Evolutionary conservation across 345 rosid genomes (phyloP).

Genomic region (Moringa oleifera): DNA sequence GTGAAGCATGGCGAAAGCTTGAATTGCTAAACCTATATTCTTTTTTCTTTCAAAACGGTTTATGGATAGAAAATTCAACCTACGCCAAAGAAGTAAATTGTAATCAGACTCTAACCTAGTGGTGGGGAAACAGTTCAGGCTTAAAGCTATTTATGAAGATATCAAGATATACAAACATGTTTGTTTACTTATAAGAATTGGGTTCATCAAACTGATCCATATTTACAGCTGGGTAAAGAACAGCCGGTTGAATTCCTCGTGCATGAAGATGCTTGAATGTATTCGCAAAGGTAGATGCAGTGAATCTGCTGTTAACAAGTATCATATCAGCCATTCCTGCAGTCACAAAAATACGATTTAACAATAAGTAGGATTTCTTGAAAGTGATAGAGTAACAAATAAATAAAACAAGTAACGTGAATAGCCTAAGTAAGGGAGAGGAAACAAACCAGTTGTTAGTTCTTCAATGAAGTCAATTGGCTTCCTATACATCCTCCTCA

Average conservation of each 20-base stretch:
- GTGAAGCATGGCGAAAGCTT: slow-evolving; percentile 72
- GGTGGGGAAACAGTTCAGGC: slow-evolving; percentile 1
- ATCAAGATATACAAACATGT: slow-evolving; percentile 26
- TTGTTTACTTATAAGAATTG: slow-evolving; percentile 44
- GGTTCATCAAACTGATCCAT: slow-evolving; percentile 70
- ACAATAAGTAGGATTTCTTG: no score
- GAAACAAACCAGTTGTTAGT: slow-evolving; percentile 61
- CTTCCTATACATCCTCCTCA: slow-evolving; percentile 72
- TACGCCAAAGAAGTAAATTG: slow-evolving; percentile 24
- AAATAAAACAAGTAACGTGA: background rate
- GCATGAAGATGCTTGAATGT: slow-evolving; percentile 77
- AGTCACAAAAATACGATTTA: slow-evolving; percentile 10
- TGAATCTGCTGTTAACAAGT: slow-evolving; percentile 84
- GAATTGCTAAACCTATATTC: slow-evolving; percentile 80
- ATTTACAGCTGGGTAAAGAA: slow-evolving; percentile 88
- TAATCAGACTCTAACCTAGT: slow-evolving; percentile 4
- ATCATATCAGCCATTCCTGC: slow-evolving; percentile 89
- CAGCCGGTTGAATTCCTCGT: slow-evolving; percentile 62
- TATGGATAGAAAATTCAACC: slow-evolving; percentile 79
- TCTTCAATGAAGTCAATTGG: slow-evolving; percentile 85
- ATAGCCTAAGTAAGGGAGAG: background rate
- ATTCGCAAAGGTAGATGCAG: slow-evolving; percentile 76
- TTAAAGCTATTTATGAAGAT: slow-evolving; percentile 14
- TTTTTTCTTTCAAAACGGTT: slow-evolving; percentile 92
- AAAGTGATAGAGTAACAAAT: background rate